Evolutionary conservation across 164 flowering plant genomes (phyloP).

Genomic region (Stephania cephalantha): DNA sequence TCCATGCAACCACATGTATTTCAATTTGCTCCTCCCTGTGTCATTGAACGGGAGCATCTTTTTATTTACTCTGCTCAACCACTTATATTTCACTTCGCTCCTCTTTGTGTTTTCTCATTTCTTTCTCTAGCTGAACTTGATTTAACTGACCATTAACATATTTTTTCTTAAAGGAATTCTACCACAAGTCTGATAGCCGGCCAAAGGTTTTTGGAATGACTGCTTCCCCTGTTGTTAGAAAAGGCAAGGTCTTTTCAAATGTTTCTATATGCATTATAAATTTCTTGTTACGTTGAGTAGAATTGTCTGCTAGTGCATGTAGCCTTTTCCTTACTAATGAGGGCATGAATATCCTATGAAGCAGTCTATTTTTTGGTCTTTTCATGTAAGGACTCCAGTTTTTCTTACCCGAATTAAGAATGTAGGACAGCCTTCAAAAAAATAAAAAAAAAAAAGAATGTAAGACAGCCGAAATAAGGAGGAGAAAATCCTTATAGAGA

Average conservation of each 20-base stretch:
- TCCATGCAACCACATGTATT: neutral
- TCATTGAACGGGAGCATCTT: neutral
- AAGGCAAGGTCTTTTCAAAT: slow-evolving; percentile 39
- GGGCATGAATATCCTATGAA: neutral
- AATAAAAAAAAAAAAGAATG: too few relatives aligned
- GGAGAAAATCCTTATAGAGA: too few relatives aligned
- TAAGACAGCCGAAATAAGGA: too few relatives aligned
- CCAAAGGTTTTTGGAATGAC: slow-evolving; percentile 95
- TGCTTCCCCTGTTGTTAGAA: slow-evolving; percentile 66
- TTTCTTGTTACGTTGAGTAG: neutral
- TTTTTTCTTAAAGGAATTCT: slow-evolving; percentile 54
- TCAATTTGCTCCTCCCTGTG: too few relatives aligned
- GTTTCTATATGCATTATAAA: neutral
- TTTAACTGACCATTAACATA: neutral
- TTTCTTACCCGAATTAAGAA: too few relatives aligned
- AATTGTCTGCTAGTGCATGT: neutral
- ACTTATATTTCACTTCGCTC: neutral
- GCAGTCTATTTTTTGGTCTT: neutral
- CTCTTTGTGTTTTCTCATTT: neutral
- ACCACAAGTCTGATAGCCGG: slow-evolving; percentile 44
- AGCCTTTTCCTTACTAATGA: neutral
- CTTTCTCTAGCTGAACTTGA: neutral
- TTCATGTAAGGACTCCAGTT: too few relatives aligned
- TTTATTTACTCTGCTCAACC: neutral
- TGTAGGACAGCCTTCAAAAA: too few relatives aligned